Percentiles rank a stretch among this genome's conserved stretches.
Conservation (phyloP, 1,284 basidiomycete genomes). For the Trametes sp. region DNA sequence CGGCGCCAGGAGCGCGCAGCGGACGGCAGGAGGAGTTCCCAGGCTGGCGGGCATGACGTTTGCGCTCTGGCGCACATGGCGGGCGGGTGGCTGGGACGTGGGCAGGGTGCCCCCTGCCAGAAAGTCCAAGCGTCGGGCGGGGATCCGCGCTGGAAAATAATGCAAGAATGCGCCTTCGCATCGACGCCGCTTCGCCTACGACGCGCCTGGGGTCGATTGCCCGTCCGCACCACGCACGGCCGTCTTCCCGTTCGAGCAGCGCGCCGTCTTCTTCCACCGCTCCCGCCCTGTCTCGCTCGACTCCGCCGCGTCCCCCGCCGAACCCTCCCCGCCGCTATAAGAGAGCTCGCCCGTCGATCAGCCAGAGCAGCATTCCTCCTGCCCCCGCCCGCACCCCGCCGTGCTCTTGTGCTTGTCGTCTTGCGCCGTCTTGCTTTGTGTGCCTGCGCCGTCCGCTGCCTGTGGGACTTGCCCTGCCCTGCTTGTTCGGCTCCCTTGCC, state of each 20-base stretch:
- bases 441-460: background rate
- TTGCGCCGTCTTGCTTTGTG: slow-evolving; percentile 22
- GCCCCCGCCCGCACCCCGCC: background rate
- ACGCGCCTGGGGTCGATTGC: background rate
- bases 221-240: background rate
- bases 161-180: background rate
- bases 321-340: slow-evolving; percentile 16
- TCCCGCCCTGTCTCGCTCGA: slow-evolving; percentile 20
- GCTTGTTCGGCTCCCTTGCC: slow-evolving; percentile 24
- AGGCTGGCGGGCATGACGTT: slow-evolving; percentile 17
- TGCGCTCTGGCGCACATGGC: slow-evolving; percentile 17
- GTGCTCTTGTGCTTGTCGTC: slow-evolving; percentile 6
- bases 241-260: slow-evolving; percentile 3
- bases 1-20: slow-evolving; percentile 6
- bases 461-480: slow-evolving; percentile 11
- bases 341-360: background rate
- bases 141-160: slow-evolving; percentile 27
- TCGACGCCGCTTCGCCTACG: slow-evolving; percentile 4
- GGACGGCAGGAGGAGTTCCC: slow-evolving; percentile 17
- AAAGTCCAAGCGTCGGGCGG: slow-evolving; percentile 18
- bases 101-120: slow-evolving; percentile 16
- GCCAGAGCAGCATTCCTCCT: background rate
- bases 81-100: slow-evolving; percentile 1
- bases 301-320: slow-evolving; percentile 5
- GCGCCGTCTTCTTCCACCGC: slow-evolving; percentile 18